Base-by-base conservation (phyloP, 73 alveolate species). In the Blepharisma japonicum region DNA sequence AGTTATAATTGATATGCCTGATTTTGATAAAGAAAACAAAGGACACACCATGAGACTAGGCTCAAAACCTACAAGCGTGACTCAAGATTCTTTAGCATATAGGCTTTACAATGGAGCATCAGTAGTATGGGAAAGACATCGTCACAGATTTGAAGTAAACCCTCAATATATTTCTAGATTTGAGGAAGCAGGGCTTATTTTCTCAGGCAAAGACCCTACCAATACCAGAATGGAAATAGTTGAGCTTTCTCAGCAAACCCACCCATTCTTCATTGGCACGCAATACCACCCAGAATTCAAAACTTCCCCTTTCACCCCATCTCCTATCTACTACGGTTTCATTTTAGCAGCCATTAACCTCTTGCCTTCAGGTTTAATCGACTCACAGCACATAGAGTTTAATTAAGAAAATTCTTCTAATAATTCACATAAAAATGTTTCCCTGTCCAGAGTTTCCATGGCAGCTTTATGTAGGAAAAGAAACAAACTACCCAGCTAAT, bases 31-130 rank as follows among this genome's bases (percentile, higher is more conserved):
- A 47, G 66, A 55, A 9, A 50, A 38, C 46, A 77, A 72, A 66
- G 93, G 93, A 71, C 93, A 89, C 6, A 89, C 91, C 18, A 86
- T 89, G 92, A 77, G 96, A 68, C 89, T 89, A 39, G 96, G 96
- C 14, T 55, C 68, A 23, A 55, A 71, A n/a, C 68, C 79, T 47
- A 80, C 89, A 8, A 53, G 82, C 20, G 55, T 80, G 47, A 71
- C 70, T 50, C 71, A 48, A 68, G 66, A 55, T 54, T 70, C 91
- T 1, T 72, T 88, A 4, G 95, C 91, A 9, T 71, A 74, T 25
- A 83, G 74, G 77, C 68, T 84, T 5, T 88, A 88, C 32, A 21
- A 88, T 6, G 67, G 77, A 0, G 7, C 56, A 6, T 70, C 14
- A 0, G 70, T 48, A 45, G 83, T 80, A 48, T 78, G 14, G 8